phyloP scores from a whole-genome alignment of 2,329 filamentous ascomycete genomes.

The Ophiostoma sp. region DNA sequence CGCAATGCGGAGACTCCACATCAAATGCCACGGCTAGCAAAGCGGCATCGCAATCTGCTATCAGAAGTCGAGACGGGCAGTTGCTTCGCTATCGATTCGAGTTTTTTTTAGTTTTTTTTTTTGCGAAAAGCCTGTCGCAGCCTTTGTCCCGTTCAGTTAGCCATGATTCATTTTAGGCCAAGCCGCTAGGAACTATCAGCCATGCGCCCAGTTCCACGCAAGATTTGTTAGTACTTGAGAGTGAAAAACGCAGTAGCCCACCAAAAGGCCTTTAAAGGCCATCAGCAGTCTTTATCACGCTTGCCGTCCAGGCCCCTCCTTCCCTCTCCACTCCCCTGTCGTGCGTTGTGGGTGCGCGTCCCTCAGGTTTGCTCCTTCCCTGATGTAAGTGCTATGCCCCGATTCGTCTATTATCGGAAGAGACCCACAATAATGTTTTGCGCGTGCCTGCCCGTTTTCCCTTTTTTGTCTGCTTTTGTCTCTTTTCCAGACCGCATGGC shows the following conservation, averaged over 20 bases:
- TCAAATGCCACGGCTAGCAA: background rate
- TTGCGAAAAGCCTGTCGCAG: background rate
- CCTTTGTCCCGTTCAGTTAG: background rate
- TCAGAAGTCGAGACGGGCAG: background rate
- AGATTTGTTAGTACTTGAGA: background rate
- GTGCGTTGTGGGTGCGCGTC: background rate
- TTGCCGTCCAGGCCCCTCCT: conserved; percentile 6
- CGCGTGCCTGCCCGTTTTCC: background rate
- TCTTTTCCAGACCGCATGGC: background rate
- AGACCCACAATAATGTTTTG: background rate
- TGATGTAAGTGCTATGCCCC: conserved; percentile 17
- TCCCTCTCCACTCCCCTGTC: background rate
- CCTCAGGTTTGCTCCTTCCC: conserved; percentile 5
- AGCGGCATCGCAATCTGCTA: conserved; percentile 4
- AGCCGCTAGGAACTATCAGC: conserved; percentile 12
- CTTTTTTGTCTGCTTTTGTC: background rate
- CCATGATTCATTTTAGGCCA: conserved; percentile 1
- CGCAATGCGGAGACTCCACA: background rate
- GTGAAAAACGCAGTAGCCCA: background rate
- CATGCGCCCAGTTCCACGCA: background rate
- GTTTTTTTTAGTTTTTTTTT: background rate
- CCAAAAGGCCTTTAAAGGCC: no score
- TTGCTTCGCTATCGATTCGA: background rate
- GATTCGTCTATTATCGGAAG: background rate
- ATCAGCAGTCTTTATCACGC: conserved; percentile 7